A percentile compares a stretch with the other conserved stretches of the same genome.
Evolutionary conservation across 2,329 filamentous ascomycete genomes (phyloP).

Genomic region (Ophiosphaerella korrae): DNA sequence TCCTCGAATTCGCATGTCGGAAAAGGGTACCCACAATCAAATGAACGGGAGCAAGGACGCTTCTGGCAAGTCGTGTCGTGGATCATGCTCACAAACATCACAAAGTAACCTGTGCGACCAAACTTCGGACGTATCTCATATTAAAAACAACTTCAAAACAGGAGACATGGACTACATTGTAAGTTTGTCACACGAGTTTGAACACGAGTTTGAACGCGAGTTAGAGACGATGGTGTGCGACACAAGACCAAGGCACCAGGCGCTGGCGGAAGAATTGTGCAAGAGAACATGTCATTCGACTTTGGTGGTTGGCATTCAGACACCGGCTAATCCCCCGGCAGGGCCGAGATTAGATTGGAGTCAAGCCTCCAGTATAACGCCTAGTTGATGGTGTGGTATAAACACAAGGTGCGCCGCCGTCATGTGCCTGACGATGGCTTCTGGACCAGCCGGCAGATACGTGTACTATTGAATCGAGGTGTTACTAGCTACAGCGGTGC

Average conservation of each 20-base stretch:
- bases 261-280: slow-evolving; percentile 13
- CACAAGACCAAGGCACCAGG: background rate
- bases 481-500: slow-evolving; percentile 1
- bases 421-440: slow-evolving; percentile 1
- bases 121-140: too few species aligned
- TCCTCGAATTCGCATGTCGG: slow-evolving; percentile 13
- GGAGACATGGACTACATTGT: background rate
- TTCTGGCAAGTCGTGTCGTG: background rate
- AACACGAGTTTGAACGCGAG: background rate
- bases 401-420: slow-evolving; percentile 1
- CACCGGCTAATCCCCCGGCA: background rate
- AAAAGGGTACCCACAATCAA: slow-evolving; percentile 2
- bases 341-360: slow-evolving; percentile 13
- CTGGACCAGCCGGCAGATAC: background rate
- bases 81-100: background rate
- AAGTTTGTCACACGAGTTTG: background rate
- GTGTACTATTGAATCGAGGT: background rate
- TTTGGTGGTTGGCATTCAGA: background rate
- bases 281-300: background rate
- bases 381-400: slow-evolving; percentile 3
- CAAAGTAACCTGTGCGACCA: background rate
- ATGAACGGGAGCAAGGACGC: background rate
- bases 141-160: too few species aligned
- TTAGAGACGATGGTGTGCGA: background rate
- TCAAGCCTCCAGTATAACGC: slow-evolving; percentile 1